These are phyloP conservation scores for Phytophthora gonapodyides DNA, from an alignment of 352 stramenopile genomes.

Conservation along the genomic window DNA sequence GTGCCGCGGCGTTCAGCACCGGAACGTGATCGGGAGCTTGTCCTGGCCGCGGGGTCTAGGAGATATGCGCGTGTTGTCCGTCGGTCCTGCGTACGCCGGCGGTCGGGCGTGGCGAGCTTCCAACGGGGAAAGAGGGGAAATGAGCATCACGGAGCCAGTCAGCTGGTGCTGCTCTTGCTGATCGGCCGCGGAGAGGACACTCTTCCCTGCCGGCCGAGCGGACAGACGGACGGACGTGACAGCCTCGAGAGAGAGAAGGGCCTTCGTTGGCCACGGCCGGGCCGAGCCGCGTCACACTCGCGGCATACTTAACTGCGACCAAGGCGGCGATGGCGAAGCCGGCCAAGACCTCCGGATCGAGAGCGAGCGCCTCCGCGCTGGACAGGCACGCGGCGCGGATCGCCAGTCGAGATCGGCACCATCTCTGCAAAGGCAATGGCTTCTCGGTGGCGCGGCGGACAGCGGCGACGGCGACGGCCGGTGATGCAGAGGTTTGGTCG, in stretches of 20 bases:
- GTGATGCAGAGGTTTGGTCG: slow-evolving; percentile 4
- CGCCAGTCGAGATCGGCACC: slow-evolving; percentile 25
- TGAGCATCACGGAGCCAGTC: slow-evolving; percentile 43
- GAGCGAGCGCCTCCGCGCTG: background rate
- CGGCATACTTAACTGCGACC: slow-evolving; percentile 14
- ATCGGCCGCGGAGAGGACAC: slow-evolving; percentile 36
- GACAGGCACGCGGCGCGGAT: slow-evolving; percentile 1
- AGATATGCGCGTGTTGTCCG: background rate
- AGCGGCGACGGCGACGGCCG: background rate
- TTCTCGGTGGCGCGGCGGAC: slow-evolving; percentile 9
- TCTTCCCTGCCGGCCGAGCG: slow-evolving; percentile 23
- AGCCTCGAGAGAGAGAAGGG: slow-evolving; percentile 28
- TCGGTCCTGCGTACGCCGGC: slow-evolving; percentile 10
- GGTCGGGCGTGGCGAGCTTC: slow-evolving; percentile 26
- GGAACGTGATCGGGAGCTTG: slow-evolving; percentile 12
- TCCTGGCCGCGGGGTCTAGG: slow-evolving; percentile 3
- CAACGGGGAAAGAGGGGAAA: slow-evolving; percentile 41
- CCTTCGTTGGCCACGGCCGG: slow-evolving; percentile 11
- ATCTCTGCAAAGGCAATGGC: slow-evolving; percentile 23
- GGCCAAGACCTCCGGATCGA: slow-evolving; percentile 25
- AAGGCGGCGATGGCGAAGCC: background rate
- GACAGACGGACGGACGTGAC: slow-evolving; percentile 35
- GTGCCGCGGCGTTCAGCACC: slow-evolving; percentile 18
- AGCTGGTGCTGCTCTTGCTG: slow-evolving; percentile 41
- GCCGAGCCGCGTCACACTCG: slow-evolving; percentile 33